phyloP scores from a whole-genome alignment of 2,329 filamentous ascomycete genomes.

The Meredithiella fracta region DNA sequence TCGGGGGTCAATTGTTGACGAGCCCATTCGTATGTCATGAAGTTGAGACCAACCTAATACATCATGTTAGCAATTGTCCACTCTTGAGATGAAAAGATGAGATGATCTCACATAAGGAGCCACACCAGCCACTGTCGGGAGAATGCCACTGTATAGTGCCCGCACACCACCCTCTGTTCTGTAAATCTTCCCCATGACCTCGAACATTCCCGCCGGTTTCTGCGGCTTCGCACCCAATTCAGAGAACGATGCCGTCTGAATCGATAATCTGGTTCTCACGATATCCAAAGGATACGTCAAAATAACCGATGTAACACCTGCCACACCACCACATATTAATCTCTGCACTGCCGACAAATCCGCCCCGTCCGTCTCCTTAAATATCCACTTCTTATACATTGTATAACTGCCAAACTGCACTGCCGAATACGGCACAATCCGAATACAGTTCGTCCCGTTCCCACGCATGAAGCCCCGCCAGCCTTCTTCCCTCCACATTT shows the following conservation, averaged over 20 bases:
- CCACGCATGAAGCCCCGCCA: slow-evolving; percentile 96
- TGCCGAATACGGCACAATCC: slow-evolving; percentile 94
- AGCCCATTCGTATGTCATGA: slow-evolving; percentile 92
- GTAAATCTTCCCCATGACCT: slow-evolving; percentile 70
- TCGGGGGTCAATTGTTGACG: slow-evolving; percentile 72
- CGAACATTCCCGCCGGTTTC: slow-evolving; percentile 83
- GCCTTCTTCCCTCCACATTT: slow-evolving; percentile 96
- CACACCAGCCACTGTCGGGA: slow-evolving; percentile 87
- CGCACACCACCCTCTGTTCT: slow-evolving; percentile 69
- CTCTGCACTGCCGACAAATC: slow-evolving; percentile 59
- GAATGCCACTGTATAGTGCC: slow-evolving; percentile 84
- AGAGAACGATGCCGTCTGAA: slow-evolving; percentile 92
- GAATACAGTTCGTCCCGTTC: slow-evolving; percentile 95
- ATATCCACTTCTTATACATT: slow-evolving; percentile 78
- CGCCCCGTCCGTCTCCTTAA: slow-evolving; percentile 57
- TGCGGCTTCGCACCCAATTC: slow-evolving; percentile 47
- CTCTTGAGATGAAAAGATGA: not conserved
- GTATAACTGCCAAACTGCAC: slow-evolving; percentile 98
- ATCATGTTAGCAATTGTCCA: not conserved
- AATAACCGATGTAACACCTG: slow-evolving; percentile 88
- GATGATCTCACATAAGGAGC: slow-evolving; percentile 60
- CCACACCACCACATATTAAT: slow-evolving; percentile 75
- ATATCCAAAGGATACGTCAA: slow-evolving; percentile 96
- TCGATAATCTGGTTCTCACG: slow-evolving; percentile 84
- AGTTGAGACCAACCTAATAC: slow-evolving; percentile 85